Percentiles rank a stretch among this genome's conserved stretches.
These are phyloP conservation scores for Fusarium algeriense DNA, from an alignment of 2,329 filamentous ascomycete genomes.

Conservation along the genomic window DNA sequence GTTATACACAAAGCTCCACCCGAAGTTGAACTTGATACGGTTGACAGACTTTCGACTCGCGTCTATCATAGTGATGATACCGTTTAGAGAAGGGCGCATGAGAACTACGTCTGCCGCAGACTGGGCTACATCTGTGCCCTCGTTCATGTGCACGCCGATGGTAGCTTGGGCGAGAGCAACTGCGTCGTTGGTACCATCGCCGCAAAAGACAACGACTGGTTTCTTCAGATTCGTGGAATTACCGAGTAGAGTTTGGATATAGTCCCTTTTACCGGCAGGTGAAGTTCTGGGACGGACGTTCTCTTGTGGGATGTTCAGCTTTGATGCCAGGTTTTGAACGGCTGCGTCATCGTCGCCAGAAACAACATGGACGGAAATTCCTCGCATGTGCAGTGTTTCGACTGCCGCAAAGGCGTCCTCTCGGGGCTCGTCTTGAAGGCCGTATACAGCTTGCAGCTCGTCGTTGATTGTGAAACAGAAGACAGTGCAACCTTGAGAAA, in stretches of 20 bases:
- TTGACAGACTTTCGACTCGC: constrained; percentile 59
- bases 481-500: constrained; percentile 55
- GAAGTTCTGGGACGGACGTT: constrained; percentile 58
- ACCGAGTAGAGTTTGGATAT: constrained; percentile 56
- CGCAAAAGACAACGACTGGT: constrained; percentile 73
- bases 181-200: constrained; percentile 85
- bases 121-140: constrained; percentile 72
- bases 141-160: constrained; percentile 77
- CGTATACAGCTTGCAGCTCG: constrained; percentile 56
- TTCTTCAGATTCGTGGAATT: constrained; percentile 26
- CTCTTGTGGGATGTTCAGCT: constrained; percentile 55
- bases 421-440: constrained; percentile 61
- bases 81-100: constrained; percentile 65
- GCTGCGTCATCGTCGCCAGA: constrained; percentile 67
- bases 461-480: constrained; percentile 61
- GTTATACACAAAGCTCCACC: constrained; percentile 79
- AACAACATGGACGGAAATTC: constrained; percentile 61
- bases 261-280: constrained; percentile 61
- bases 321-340: constrained; percentile 56
- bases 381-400: constrained; percentile 51
- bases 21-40: constrained; percentile 76
- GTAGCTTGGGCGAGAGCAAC: constrained; percentile 77
- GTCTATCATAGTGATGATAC: constrained; percentile 70
- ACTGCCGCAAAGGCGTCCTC: constrained; percentile 56
- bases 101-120: constrained; percentile 78